Evolutionary conservation across 345 rosid genomes (phyloP).

Genomic region (Citrus australasica): DNA sequence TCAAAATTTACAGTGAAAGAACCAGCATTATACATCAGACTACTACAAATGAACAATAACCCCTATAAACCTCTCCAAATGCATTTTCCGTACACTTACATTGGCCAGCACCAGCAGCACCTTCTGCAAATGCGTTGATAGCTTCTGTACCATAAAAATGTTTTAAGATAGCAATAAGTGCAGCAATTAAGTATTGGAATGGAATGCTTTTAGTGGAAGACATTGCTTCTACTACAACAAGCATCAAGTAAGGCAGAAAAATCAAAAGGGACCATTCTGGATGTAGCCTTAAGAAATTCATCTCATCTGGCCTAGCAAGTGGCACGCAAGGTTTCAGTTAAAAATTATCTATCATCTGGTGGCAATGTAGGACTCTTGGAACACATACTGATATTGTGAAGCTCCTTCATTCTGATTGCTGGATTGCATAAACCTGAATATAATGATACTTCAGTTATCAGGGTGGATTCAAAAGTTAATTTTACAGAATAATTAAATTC

Average conservation of each 20-base stretch:
- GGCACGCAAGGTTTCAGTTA: not conserved
- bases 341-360: slow-evolving; percentile 36
- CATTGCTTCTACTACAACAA: not conserved
- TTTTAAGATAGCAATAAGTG: not conserved
- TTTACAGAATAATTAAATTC: not conserved
- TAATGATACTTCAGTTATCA: not conserved
- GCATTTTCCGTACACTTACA: not conserved
- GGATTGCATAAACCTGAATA: slow-evolving; percentile 74
- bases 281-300: not conserved
- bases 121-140: not conserved
- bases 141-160: not conserved
- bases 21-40: not conserved
- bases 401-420: slow-evolving; percentile 51
- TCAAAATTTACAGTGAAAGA: not conserved
- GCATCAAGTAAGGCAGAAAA: not conserved
- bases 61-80: not conserved
- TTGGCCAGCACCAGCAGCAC: not conserved
- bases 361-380: slow-evolving; percentile 82
- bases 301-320: not conserved
- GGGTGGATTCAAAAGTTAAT: not conserved
- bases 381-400: slow-evolving; percentile 58
- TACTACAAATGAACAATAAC: not conserved
- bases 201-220: not conserved
- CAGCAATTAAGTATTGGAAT: not conserved
- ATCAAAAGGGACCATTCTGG: not conserved